A percentile compares a stretch with the other conserved stretches of the same genome.
phyloP scores from a whole-genome alignment of 2,329 filamentous ascomycete species.

The Thelonectria olida region DNA sequence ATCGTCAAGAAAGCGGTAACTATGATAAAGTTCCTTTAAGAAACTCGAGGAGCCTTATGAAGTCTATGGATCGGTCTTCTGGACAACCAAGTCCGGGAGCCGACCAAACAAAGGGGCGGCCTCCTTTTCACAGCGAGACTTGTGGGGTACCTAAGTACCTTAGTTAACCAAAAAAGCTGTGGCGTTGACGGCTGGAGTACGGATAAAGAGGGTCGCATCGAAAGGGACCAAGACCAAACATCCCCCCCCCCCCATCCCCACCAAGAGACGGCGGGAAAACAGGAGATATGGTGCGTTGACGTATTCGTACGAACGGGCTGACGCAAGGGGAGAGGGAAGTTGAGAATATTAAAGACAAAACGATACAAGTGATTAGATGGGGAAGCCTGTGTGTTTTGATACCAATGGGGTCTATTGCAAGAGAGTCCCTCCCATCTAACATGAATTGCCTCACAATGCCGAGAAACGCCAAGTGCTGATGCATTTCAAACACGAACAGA shows the following conservation, averaged over 20 bases:
- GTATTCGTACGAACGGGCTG: background rate
- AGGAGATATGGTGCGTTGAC: slow-evolving; percentile 1
- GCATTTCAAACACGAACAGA: slow-evolving; percentile 18
- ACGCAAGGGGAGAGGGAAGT: background rate
- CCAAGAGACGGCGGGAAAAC: slow-evolving; percentile 4
- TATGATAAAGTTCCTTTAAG: no score
- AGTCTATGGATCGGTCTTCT: background rate
- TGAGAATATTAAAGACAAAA: background rate
- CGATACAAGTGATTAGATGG: background rate
- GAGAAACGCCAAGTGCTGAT: slow-evolving; percentile 16
- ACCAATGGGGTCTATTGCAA: background rate
- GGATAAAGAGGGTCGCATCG: background rate
- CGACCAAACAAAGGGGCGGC: background rate
- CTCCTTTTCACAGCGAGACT: slow-evolving; percentile 17
- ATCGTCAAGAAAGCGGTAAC: no score
- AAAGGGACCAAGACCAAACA: no score
- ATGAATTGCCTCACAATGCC: slow-evolving; percentile 6
- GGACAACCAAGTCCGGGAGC: background rate
- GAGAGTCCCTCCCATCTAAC: background rate
- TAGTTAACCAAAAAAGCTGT: no score
- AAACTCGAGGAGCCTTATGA: no score
- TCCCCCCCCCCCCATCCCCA: no score
- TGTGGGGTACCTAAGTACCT: slow-evolving; percentile 14
- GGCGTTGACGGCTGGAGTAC: no score
- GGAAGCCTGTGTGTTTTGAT: background rate